These are phyloP conservation scores for Pseudocercospora ulei DNA, from an alignment of 2,329 filamentous ascomycete genomes.

Conservation along the genomic window DNA sequence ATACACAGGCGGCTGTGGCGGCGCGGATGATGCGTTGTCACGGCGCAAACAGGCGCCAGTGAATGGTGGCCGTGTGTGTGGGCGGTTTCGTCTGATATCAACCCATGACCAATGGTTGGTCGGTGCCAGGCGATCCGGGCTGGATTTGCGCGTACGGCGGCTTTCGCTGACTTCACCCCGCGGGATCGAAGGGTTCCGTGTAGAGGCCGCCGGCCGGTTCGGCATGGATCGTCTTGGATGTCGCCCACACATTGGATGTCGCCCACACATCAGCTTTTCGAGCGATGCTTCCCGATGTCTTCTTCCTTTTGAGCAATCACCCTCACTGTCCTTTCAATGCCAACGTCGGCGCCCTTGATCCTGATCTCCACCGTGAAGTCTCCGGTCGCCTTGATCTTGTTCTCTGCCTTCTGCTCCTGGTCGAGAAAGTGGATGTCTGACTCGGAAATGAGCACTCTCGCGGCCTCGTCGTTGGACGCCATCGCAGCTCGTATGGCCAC, in stretches of 20 bases:
- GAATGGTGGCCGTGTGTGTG: constrained; percentile 3
- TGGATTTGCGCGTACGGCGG: constrained; percentile 1
- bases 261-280: too few relatives aligned
- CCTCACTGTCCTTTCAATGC: constrained; percentile 38
- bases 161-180: constrained; percentile 1
- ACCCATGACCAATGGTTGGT: constrained; percentile 5
- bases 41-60: constrained; percentile 3
- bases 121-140: constrained; percentile 1
- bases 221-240: too few relatives aligned
- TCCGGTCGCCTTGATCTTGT: constrained; percentile 45
- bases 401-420: constrained; percentile 32
- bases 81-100: constrained; percentile 2
- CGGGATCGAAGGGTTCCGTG: neutral
- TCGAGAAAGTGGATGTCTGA: constrained; percentile 45
- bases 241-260: too few relatives aligned
- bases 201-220: neutral
- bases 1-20: constrained; percentile 6
- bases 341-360: constrained; percentile 41
- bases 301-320: constrained; percentile 38
- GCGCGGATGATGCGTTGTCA: constrained; percentile 6
- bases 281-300: too few relatives aligned
- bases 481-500: constrained; percentile 43
- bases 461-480: constrained; percentile 45
- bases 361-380: constrained; percentile 46
- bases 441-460: constrained; percentile 43